Conservation (phyloP, 176 grass and related monocot genomes). For the Bromus sterilis region DNA sequence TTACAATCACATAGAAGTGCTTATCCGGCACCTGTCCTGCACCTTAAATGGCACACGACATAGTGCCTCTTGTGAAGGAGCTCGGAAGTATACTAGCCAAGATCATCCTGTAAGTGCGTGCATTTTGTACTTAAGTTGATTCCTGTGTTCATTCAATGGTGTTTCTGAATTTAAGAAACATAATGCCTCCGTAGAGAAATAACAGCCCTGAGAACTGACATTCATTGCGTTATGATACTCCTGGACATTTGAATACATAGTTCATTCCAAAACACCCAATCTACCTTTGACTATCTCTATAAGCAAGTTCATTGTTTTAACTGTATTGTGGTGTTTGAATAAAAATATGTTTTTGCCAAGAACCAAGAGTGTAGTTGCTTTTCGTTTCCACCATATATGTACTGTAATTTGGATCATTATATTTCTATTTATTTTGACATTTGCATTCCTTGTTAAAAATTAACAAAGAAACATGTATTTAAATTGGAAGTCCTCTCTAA, state of each 20-base stretch:
- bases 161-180: neutral
- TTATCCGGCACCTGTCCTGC: slow-evolving; percentile 39
- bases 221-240: neutral
- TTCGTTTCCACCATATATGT: neutral
- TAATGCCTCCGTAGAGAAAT: neutral
- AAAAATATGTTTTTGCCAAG: neutral
- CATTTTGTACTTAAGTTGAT: neutral
- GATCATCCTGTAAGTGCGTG: slow-evolving; percentile 48
- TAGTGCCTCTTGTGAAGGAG: slow-evolving; percentile 23
- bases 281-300: neutral
- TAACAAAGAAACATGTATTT: neutral
- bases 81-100: slow-evolving; percentile 25
- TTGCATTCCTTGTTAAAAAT: neutral
- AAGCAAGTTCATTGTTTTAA: neutral
- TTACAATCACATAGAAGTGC: slow-evolving; percentile 74
- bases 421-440: neutral
- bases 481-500: neutral
- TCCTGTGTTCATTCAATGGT: neutral
- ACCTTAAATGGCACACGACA: slow-evolving; percentile 1
- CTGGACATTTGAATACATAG: neutral
- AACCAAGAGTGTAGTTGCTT: neutral
- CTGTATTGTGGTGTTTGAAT: neutral
- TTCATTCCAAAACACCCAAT: neutral
- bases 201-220: neutral
- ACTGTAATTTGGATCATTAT: neutral